Evolutionary conservation across 2,329 filamentous ascomycete species (phyloP), one percentile per base, ranked within the genome.

Genomic region (Fusarium sp.): DNA sequence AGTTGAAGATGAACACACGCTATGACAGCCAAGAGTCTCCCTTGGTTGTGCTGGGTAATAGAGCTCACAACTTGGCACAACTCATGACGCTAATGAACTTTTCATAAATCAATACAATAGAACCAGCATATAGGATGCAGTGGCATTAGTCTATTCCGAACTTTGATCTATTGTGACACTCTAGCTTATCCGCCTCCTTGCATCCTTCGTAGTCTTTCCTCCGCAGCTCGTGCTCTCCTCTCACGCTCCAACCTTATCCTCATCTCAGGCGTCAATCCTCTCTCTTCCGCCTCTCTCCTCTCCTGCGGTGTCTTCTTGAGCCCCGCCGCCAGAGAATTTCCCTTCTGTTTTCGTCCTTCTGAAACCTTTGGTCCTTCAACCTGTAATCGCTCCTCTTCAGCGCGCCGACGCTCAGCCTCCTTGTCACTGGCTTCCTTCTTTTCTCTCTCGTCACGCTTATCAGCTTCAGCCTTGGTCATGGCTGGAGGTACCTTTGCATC

Each of bases 211-310:
- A 98, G 87, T 79, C 95, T 90, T 84, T 95, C 95, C 83, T 98
- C 96, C 0, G 95, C 95, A 14, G 96, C 96, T 77, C 95, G 90
- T 8, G 96, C 96, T 78, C 95, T 91, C 76, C 95, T 87, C 83
- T 99, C 96, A 75, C 96, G 87, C 81, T 98, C 96, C 60, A 98
- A 82, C 79, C 89, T 90, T 88, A 91, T 89, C 80, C 91, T 90
- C 89, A 96, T 95, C 83, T 98, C 95, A 1, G 94, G 91, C 45
- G 93, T 97, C 84, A 98, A 86, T 0, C 95, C 95, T 71, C 94
- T 90, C 54, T 89, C 88, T 81, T 98, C 95, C 78, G 97, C 94
- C 79, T 95, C 93, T 71, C 95, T 88, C 79, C 89, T 90, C 80
- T 98, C 94, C 76, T 95, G 90, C 0, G 92, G 92, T 24, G 93